A percentile compares a stretch with the other conserved stretches of the same genome.
These are phyloP conservation scores for Plasmodium relictum DNA, from an alignment of 169 alveolate species.

Conservation along the genomic window DNA sequence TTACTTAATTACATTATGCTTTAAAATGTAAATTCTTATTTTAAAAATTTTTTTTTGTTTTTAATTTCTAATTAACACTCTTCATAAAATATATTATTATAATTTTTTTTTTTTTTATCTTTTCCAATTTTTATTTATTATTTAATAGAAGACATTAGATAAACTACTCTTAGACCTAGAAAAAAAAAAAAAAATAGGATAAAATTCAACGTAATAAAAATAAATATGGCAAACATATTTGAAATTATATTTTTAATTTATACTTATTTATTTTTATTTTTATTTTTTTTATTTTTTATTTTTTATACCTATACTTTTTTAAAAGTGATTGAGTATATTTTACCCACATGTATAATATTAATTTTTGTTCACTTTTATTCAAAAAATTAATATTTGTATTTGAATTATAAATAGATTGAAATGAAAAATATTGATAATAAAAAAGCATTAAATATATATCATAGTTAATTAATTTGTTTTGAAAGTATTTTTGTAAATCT, in stretches of 20 bases:
- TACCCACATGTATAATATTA: constrained; percentile 35
- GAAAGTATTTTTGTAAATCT: constrained; percentile 19
- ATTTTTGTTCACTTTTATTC: constrained; percentile 26
- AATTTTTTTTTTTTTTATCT: no score
- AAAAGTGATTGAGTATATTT: constrained; percentile 7
- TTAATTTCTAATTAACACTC: no score
- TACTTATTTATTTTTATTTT: neutral
- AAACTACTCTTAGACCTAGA: neutral
- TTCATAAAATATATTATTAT: no score
- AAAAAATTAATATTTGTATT: constrained; percentile 14
- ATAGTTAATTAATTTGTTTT: constrained; percentile 28
- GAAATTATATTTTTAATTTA: constrained; percentile 6
- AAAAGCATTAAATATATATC: constrained; percentile 66
- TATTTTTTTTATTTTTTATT: neutral
- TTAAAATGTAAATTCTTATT: no score
- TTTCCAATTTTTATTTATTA: no score
- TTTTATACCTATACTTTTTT: constrained; percentile 29
- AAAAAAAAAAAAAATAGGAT: neutral
- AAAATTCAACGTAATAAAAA: neutral
- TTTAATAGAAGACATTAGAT: neutral
- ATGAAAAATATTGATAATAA: constrained; percentile 47
- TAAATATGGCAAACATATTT: neutral
- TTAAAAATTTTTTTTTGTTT: no score
- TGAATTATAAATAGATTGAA: constrained; percentile 15
- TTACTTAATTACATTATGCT: no score